Evolutionary conservation across 805 yeast genomes (phyloP), one percentile per base, ranked within the genome.

Genomic region (Wickerhamomyces mucosus): DNA sequence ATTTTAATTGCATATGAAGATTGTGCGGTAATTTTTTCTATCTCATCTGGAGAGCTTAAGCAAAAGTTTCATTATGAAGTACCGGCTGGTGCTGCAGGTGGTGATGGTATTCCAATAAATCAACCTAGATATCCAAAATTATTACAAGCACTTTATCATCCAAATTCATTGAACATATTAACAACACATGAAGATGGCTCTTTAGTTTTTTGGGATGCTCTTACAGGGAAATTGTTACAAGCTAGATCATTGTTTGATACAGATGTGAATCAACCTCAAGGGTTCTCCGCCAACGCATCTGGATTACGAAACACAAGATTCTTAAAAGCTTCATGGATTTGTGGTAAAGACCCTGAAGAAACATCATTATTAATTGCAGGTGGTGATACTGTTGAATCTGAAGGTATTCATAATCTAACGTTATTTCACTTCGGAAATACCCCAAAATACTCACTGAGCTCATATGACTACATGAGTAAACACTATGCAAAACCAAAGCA

Each of bases 201-300:
- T 0, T 47, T 92, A 22, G 95, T 75, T 2, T 92, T 92, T 49
- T 92, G 97, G 96, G 98, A 92, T 54, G 80, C 84, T 1, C 67
- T 75, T 20, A 76, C 76, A 22, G 96, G 94, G 1, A 71, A 72
- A 12, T 56, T 75, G 27, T 61, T 92, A 11, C 76, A 76, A 33
- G 92, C 96, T 1, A 68, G 96, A 42, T 69, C 82, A 1, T 38
- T 79, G 5, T 68, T 69, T 38, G 94, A 82, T 31, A 62, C 74
- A 3, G 69, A 73, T 33, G 70, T 85, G 7, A 78, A 83, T 45
- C 49, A 55, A 15, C 76, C 79, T 4, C 63, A 46, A 37, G 39
- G 38, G 14, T 20, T 21, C 32, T 34, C 21, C 7, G 13, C 37
- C 15, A 18, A 45, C 47, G 38, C 50, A 39, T 21, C 41, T 25